These are phyloP conservation scores for Kazachstania martiniae DNA, from an alignment of 805 yeast genomes.

Conservation along the genomic window DNA sequence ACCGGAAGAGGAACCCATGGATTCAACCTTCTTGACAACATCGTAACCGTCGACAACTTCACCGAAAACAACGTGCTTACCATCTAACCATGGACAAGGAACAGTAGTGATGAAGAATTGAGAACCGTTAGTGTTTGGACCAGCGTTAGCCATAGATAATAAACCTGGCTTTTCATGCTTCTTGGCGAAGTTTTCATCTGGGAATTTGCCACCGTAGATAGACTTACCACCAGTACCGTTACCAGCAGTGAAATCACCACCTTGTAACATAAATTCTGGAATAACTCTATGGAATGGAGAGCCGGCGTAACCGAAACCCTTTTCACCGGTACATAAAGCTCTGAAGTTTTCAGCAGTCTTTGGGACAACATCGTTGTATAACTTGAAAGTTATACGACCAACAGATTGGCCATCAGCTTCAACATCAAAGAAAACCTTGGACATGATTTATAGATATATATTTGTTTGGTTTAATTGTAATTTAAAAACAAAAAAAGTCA, in stretches of 20 bases:
- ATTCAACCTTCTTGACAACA: conserved; percentile 75
- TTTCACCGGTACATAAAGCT: conserved; percentile 90
- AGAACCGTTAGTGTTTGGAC: conserved; percentile 96
- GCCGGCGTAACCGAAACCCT: conserved; percentile 87
- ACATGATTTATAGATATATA: conserved; percentile 31
- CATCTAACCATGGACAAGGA: conserved; percentile 80
- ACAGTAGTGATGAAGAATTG: conserved; percentile 95
- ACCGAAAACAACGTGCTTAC: conserved; percentile 92
- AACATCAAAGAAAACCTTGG: conserved; percentile 72
- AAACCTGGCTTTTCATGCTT: conserved; percentile 75
- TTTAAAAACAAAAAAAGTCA: background rate
- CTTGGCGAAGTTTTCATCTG: conserved; percentile 63
- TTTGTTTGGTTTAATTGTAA: background rate
- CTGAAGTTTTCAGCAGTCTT: conserved; percentile 95
- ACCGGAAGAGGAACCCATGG: conserved; percentile 65
- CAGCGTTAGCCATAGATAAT: conserved; percentile 96
- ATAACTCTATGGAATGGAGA: conserved; percentile 95
- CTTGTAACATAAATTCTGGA: conserved; percentile 97
- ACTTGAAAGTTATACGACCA: conserved; percentile 79
- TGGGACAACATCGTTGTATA: conserved; percentile 86
- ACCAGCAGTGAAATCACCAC: conserved; percentile 87
- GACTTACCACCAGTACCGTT: conserved; percentile 97
- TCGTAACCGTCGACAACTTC: conserved; percentile 81
- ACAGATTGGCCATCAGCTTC: conserved; percentile 66
- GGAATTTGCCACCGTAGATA: conserved; percentile 68